Evolutionary conservation across 495 filamentous ascomycete species (phyloP), one percentile per base, ranked within the genome.

Genomic region (Neurospora hispaniola): DNA sequence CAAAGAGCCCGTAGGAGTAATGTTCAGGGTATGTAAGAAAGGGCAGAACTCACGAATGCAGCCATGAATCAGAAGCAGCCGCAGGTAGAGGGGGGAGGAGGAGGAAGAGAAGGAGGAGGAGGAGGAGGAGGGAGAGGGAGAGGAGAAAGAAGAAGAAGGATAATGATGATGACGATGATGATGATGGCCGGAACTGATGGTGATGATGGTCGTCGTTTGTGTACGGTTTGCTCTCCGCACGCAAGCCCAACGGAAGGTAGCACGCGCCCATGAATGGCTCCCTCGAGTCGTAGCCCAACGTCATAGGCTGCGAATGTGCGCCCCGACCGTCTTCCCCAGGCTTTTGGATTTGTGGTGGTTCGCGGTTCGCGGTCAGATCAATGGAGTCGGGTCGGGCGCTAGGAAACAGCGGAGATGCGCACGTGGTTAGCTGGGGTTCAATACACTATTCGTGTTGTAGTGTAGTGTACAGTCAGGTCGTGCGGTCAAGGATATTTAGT

Each of bases 31-130:
- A 39, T 69, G 69, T 70, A 71, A 72, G 42, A 46, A 69, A 72
- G 44, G 72, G 46, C 27, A 44, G 4, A 69, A 83, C 84, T 84
- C 78, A 85, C 84, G 74, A 85, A 80, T 74, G 84, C 84, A 83
- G 84, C 84, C 84, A 85, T 85, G 71, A 82, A 80, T 66, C 27
- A 66, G 7, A 14, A 66, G 27, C 54, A 66, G 54, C 54, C 54
- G 54, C 27, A 66, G 54, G 54, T 27, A 11, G 11, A 54, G 35
- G 46, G 46, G 1, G 46, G 46, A 54, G 46, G 27, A 31, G 27
- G 27, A 1, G 20, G 18, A 20, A 4, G 18, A 18, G 20, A 5
- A 54, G 20, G 18, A 18, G 20, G 11, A 54, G 20, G 46, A 5
- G 46, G 46, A 54, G 46, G 27, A 31, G 27, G 27, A 1, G 20